Evolutionary conservation across 1,284 basidiomycete species (phyloP).

Genomic region (Inonotus hispidus): DNA sequence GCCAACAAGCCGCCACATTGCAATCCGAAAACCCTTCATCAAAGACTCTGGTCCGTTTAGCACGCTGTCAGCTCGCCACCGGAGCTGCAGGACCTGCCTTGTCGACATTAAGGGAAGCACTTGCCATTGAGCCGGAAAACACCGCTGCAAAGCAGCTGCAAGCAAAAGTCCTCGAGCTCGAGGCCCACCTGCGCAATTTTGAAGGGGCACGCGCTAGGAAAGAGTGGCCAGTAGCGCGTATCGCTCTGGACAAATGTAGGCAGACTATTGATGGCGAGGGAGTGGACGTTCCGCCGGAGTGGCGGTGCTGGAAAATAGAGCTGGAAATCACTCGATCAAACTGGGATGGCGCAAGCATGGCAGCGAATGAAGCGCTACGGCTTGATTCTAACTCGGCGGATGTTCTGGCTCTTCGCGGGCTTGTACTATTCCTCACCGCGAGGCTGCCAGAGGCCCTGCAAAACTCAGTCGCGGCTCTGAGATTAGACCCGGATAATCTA

Average conservation of each 20-base stretch:
- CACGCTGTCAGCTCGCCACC: constrained; percentile 74
- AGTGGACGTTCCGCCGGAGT: constrained; percentile 66
- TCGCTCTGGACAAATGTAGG: constrained; percentile 69
- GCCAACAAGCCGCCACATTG: constrained; percentile 65
- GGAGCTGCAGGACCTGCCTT: constrained; percentile 62
- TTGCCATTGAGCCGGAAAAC: constrained; percentile 54
- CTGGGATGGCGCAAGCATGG: constrained; percentile 63
- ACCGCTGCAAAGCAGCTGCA: constrained; percentile 52
- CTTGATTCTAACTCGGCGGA: constrained; percentile 72
- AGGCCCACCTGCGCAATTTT: constrained; percentile 62
- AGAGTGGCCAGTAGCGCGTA: constrained; percentile 64
- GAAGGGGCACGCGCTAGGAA: constrained; percentile 49
- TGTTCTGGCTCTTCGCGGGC: constrained; percentile 72
- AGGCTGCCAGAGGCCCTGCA: constrained; percentile 69
- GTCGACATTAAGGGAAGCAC: constrained; percentile 52
- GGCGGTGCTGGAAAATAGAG: constrained; percentile 76
- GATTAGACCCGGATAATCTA: constrained; percentile 75
- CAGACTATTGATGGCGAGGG: constrained; percentile 69
- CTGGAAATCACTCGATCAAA: constrained; percentile 65
- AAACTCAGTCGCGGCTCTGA: constrained; percentile 70
- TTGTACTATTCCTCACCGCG: constrained; percentile 72
- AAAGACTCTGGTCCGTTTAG: constrained; percentile 75
- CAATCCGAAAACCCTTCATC: constrained; percentile 45
- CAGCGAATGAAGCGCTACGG: constrained; percentile 74
- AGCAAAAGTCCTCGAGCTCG: constrained; percentile 53